Percentiles rank a stretch among this genome's conserved stretches.
phyloP scores from a whole-genome alignment of 2,329 filamentous ascomycete genomes.

The Phialemoniopsis sp. region DNA sequence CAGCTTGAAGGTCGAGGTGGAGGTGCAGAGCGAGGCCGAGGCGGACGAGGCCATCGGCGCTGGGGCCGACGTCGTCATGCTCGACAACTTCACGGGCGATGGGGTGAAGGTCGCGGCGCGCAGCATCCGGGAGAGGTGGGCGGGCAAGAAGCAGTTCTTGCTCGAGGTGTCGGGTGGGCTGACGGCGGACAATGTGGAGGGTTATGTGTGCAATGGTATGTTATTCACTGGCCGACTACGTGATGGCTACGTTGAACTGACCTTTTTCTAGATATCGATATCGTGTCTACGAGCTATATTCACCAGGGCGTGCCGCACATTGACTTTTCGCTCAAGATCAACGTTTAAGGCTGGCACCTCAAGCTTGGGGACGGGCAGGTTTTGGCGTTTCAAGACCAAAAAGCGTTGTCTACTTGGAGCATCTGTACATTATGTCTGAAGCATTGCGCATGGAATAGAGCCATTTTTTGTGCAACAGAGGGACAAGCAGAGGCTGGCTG shows the following conservation, averaged over 20 bases:
- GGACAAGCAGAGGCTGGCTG: too few relatives aligned
- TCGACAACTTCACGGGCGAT: slow-evolving; percentile 88
- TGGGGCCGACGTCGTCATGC: slow-evolving; percentile 93
- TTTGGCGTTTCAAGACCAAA: too few relatives aligned
- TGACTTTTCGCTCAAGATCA: slow-evolving; percentile 93
- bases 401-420: too few relatives aligned
- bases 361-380: neutral
- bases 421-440: too few relatives aligned
- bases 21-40: slow-evolving; percentile 83
- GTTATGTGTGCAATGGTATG: slow-evolving; percentile 72
- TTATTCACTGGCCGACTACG: too few relatives aligned
- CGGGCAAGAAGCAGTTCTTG: slow-evolving; percentile 67
- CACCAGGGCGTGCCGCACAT: slow-evolving; percentile 93
- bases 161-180: slow-evolving; percentile 92
- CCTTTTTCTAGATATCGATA: slow-evolving; percentile 70
- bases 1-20: slow-evolving; percentile 90
- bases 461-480: neutral
- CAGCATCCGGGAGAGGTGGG: slow-evolving; percentile 77
- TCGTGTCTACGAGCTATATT: slow-evolving; percentile 93
- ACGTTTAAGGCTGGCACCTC: too few relatives aligned
- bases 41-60: slow-evolving; percentile 88
- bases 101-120: slow-evolving; percentile 71
- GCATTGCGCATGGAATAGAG: too few relatives aligned
- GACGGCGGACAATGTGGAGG: slow-evolving; percentile 76
- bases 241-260: too few relatives aligned